A percentile compares a stretch with the other conserved stretches of the same genome.
These are phyloP conservation scores for Daldinia eschscholtzii DNA, from an alignment of 2,329 filamentous ascomycete genomes.

Conservation along the genomic window DNA sequence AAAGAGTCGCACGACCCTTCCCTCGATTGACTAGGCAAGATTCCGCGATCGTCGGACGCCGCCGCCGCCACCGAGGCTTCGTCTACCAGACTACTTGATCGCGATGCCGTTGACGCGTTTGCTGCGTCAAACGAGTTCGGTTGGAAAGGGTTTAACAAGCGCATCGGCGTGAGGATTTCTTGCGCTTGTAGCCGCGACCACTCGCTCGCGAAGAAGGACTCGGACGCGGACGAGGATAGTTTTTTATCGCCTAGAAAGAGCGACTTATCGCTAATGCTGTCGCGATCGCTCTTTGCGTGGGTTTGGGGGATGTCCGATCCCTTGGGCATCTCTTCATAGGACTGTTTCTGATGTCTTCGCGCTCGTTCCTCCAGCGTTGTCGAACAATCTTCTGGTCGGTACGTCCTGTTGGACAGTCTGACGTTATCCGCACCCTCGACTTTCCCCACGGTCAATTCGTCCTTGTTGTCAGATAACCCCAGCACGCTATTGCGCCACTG, in stretches of 20 bases:
- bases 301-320: neutral
- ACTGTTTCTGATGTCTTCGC: neutral
- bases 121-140: neutral
- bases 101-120: no score
- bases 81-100: no score
- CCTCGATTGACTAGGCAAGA: conserved; percentile 42
- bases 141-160: neutral
- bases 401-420: no score
- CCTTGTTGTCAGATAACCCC: neutral
- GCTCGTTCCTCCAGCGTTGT: neutral
- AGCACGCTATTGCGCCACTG: neutral
- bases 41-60: conserved; percentile 24
- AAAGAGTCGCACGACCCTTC: neutral
- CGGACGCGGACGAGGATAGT: neutral
- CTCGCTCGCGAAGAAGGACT: conserved; percentile 43
- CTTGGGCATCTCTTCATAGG: neutral
- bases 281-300: no score
- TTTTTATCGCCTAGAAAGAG: conserved; percentile 32
- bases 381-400: neutral
- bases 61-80: neutral
- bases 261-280: conserved; percentile 14
- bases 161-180: neutral
- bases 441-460: neutral
- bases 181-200: conserved; percentile 32
- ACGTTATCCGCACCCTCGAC: neutral